Evolutionary conservation across 306 rosid species (phyloP).

Genomic region (Cucumis melo): DNA sequence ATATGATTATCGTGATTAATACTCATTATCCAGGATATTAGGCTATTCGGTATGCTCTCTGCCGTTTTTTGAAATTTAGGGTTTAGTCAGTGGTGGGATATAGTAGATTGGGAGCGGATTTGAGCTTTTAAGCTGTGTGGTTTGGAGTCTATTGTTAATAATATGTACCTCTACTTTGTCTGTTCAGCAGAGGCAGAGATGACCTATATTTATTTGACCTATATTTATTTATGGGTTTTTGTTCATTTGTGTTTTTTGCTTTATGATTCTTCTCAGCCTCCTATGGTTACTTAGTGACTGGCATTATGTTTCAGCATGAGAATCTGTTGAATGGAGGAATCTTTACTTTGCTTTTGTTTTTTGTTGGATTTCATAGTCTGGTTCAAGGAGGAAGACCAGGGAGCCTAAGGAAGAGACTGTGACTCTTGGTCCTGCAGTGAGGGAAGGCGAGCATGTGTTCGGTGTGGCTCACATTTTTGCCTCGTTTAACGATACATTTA

Average conservation of each 20-base stretch:
- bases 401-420: constrained; percentile 69
- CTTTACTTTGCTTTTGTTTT: neutral
- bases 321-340: neutral
- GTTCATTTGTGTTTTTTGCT: neutral
- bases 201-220: neutral
- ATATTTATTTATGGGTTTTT: neutral
- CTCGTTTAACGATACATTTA: constrained; percentile 59
- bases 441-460: constrained; percentile 59
- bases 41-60: neutral
- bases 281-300: neutral
- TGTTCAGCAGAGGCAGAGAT: neutral
- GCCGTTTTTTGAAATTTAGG: neutral
- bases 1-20: neutral
- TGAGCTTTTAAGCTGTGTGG: neutral
- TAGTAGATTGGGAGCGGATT: neutral
- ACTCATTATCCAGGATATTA: neutral
- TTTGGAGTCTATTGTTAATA: neutral
- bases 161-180: neutral
- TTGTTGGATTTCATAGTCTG: constrained; percentile 5
- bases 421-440: constrained; percentile 57
- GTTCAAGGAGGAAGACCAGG: constrained; percentile 50
- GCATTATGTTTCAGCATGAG: neutral
- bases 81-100: neutral
- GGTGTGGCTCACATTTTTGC: constrained; percentile 66
- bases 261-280: neutral